phyloP scores from a whole-genome alignment of 2,329 filamentous ascomycete species.

The Microdochium nivale region DNA sequence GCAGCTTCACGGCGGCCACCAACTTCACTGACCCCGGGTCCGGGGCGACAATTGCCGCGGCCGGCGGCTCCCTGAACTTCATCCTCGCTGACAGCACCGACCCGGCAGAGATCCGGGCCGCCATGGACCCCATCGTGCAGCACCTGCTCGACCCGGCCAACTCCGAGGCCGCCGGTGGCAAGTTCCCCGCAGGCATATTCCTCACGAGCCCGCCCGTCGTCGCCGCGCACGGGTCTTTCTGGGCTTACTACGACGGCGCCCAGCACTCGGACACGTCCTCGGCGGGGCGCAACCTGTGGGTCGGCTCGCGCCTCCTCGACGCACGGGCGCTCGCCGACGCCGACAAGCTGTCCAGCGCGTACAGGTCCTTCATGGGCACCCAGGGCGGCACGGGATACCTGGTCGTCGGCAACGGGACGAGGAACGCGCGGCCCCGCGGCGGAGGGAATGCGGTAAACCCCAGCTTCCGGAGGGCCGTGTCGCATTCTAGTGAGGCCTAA shows the following conservation, averaged over 20 bases:
- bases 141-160: conserved; percentile 16
- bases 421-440: conserved; percentile 32
- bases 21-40: conserved; percentile 24
- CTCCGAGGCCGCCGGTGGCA: background rate
- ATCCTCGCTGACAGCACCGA: conserved; percentile 26
- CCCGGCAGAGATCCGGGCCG: conserved; percentile 10
- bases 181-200: background rate
- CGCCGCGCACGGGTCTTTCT: conserved; percentile 22
- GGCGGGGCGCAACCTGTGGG: conserved; percentile 24
- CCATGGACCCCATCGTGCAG: conserved; percentile 26
- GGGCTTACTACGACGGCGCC: conserved; percentile 26
- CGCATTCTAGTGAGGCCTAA: conserved; percentile 29
- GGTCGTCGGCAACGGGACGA: conserved; percentile 34
- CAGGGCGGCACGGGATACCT: conserved; percentile 25
- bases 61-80: conserved; percentile 8
- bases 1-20: conserved; percentile 23
- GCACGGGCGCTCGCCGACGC: conserved; percentile 24
- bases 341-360: conserved; percentile 24
- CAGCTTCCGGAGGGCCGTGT: conserved; percentile 38
- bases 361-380: conserved; percentile 23
- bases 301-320: conserved; percentile 36
- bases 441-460: conserved; percentile 38
- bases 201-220: background rate
- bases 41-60: conserved; percentile 15
- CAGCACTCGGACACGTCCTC: conserved; percentile 20